Evolutionary conservation across 768 basidiomycete genomes (phyloP).

Genomic region (Leccinum longicurvipes): DNA sequence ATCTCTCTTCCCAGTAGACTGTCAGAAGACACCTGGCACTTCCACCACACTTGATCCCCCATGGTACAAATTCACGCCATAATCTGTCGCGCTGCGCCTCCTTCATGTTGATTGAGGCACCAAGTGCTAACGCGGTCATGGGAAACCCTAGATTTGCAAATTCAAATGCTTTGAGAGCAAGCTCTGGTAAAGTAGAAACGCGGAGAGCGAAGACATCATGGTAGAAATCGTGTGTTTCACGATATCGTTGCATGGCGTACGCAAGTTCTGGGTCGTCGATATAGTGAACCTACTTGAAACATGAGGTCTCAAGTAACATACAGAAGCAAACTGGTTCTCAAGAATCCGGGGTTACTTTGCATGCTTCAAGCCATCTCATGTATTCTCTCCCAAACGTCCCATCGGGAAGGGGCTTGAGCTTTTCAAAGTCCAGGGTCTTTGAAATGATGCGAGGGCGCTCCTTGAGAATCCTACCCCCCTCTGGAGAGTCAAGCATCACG

Average conservation of each 20-base stretch:
- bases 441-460: constrained; percentile 82
- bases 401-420: constrained; percentile 62
- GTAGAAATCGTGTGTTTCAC: constrained; percentile 97
- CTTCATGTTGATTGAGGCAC: constrained; percentile 35
- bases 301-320: neutral
- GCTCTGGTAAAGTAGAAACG: constrained; percentile 85
- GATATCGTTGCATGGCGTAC: constrained; percentile 96
- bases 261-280: constrained; percentile 93
- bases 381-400: constrained; percentile 86
- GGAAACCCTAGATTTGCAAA: constrained; percentile 90
- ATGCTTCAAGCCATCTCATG: constrained; percentile 83
- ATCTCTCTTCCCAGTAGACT: constrained; percentile 94
- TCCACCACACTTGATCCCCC: constrained; percentile 86
- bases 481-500: constrained; percentile 68
- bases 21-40: constrained; percentile 74
- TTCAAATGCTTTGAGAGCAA: constrained; percentile 94
- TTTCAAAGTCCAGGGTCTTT: constrained; percentile 66
- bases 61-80: constrained; percentile 85
- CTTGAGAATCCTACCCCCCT: constrained; percentile 81
- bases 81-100: no score
- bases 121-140: constrained; percentile 78
- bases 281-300: constrained; percentile 74
- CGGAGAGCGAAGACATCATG: constrained; percentile 89
- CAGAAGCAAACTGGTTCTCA: constrained; percentile 67
- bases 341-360: constrained; percentile 91